phyloP scores from a whole-genome alignment of 306 rosid genomes.

The Pyrus bretschneideri region DNA sequence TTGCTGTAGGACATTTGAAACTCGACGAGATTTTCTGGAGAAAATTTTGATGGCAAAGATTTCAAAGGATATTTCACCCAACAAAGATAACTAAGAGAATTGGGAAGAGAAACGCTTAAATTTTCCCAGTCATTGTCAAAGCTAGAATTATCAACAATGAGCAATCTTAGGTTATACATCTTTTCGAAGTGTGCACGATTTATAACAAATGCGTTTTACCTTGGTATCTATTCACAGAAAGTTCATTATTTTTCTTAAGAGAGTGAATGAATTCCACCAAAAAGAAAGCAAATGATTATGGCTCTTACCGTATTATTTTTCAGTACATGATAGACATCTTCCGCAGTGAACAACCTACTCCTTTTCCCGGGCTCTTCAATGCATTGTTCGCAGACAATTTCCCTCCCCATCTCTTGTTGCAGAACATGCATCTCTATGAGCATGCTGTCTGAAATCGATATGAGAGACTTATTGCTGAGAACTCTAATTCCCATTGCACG shows the following conservation, averaged over 20 bases:
- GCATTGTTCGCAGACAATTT: not conserved
- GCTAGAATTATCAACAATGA: not conserved
- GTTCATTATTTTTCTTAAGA: too few species aligned
- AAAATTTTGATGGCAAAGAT: not conserved
- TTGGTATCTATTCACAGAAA: not conserved
- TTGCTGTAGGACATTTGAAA: not conserved
- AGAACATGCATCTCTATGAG: conserved; percentile 24
- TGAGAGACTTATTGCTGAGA: conserved; percentile 28
- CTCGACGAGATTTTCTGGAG: not conserved
- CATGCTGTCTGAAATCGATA: not conserved
- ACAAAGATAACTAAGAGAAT: not conserved
- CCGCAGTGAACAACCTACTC: not conserved
- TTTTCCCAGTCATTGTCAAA: not conserved
- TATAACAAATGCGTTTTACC: too few species aligned
- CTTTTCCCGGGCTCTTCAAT: not conserved
- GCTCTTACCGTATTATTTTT: not conserved
- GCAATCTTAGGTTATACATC: not conserved
- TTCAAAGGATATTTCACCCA: not conserved
- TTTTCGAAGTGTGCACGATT: not conserved
- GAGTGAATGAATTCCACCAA: not conserved
- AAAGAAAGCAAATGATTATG: too few species aligned
- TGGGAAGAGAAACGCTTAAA: not conserved
- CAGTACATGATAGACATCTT: not conserved
- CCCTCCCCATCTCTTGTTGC: conserved; percentile 25
- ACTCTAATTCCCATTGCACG: conserved; percentile 21